Evolutionary conservation across 2,329 filamentous ascomycete species (phyloP), one percentile per base, ranked within the genome.

Genomic region (Fusarium temperatum): DNA sequence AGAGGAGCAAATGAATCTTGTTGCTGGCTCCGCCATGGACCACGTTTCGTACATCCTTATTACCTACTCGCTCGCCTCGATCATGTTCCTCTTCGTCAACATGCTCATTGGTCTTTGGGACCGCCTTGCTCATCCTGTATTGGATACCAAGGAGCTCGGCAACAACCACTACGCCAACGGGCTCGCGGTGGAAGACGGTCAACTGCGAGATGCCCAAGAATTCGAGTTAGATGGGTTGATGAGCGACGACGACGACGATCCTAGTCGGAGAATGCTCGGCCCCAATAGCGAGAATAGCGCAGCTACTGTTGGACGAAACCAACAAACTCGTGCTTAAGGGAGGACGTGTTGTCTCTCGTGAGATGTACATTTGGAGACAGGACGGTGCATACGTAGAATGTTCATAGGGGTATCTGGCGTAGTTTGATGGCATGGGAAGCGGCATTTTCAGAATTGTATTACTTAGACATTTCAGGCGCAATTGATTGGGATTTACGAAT

Each of bases 41-140:
- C 94, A 97, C 79, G 94, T 98, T 47, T 92, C 95, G 10, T 99
- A 98, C 82, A 90, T 98, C 45, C 88, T 99, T 32, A 95, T 98
- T 60, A 85, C 98, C 15, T 98, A 93, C 87, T 97, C 94, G 78
- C 87, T 98, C 58, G 92, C 96, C 30, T 98, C 97, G 82, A 83
- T 99, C 26, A 82, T 98, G 51, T 99, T 98, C 85, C 90, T 99
- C 42, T 97, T 98, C 70, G 90, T 92, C 79, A 94, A 96, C 79
- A 91, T 98, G 84, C 92, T 98, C 55, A 88, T 98, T 51, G 87
- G 93, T 78, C 86, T 98, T 22, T 98, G 98, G 84, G 93, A 95
- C 68, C 89, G 92, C 50, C 84, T 83, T 32, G 83, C 84, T 41
- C 84, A 83, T 75, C 83, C 83, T 4, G 70, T 79, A 2, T 45